Percentiles rank a stretch among this genome's conserved stretches.
phyloP scores from a whole-genome alignment of 306 rosid species.

The Gastrolobium villosum region DNA sequence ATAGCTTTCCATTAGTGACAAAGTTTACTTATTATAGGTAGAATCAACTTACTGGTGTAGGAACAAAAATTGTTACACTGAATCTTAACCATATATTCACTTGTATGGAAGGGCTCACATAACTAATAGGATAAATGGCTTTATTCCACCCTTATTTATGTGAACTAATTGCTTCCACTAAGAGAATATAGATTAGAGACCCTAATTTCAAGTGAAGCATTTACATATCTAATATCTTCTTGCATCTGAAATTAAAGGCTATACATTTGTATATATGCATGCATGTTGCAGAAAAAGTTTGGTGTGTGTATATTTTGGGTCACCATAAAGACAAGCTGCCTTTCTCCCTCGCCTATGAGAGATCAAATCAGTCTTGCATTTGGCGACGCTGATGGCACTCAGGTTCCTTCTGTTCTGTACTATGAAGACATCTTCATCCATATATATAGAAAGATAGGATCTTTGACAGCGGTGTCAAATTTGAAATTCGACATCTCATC shows the following conservation, averaged over 20 bases:
- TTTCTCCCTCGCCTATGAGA: constrained; percentile 62
- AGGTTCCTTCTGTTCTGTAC: constrained; percentile 48
- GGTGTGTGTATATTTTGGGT: constrained; percentile 62
- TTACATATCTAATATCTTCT: background rate
- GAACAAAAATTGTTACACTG: too few species aligned
- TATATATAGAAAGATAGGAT: too few species aligned
- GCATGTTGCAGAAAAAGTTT: constrained; percentile 44
- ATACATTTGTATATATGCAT: background rate
- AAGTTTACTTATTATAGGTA: too few species aligned
- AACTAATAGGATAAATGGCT: background rate
- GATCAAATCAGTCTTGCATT: constrained; percentile 68
- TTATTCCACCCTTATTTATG: background rate
- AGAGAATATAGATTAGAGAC: background rate
- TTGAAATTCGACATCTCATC: too few species aligned
- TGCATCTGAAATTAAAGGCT: background rate
- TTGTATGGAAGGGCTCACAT: too few species aligned
- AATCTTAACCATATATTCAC: too few species aligned
- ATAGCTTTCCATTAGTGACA: too few species aligned
- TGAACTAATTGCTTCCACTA: too few species aligned
- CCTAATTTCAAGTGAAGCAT: background rate
- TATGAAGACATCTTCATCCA: background rate
- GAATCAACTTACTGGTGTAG: too few species aligned
- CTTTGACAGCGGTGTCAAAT: too few species aligned
- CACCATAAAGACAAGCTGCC: constrained; percentile 65
- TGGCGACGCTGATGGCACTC: constrained; percentile 72